A percentile compares a stretch with the other conserved stretches of the same genome.
These are phyloP conservation scores for Candida gigantensis DNA, from an alignment of 1,139 yeast species.

Conservation along the genomic window DNA sequence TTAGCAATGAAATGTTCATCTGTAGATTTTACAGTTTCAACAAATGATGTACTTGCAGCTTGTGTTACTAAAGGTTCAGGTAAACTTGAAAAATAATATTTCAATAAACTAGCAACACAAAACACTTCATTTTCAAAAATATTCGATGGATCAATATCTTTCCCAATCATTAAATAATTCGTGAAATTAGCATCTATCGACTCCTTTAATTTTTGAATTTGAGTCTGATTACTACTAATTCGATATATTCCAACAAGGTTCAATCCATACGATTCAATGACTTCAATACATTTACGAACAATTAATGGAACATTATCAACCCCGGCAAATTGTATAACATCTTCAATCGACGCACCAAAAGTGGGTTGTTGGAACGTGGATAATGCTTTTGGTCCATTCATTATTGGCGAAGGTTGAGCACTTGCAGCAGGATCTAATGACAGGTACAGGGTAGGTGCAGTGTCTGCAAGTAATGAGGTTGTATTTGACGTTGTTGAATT, in stretches of 20 bases:
- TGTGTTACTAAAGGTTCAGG: conserved; percentile 72
- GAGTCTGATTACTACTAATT: conserved; percentile 74
- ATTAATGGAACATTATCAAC: conserved; percentile 88
- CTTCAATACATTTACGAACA: conserved; percentile 84
- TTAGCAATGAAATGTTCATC: conserved; percentile 60
- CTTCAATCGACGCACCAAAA: conserved; percentile 80
- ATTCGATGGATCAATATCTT: conserved; percentile 45
- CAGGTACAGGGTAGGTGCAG: conserved; percentile 16
- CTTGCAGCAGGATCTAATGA: conserved; percentile 45
- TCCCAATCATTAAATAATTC: conserved; percentile 50
- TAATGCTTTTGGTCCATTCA: conserved; percentile 43
- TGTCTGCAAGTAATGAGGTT: conserved; percentile 3
- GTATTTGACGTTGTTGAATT: conserved; percentile 1
- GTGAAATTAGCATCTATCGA: conserved; percentile 80
- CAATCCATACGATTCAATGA: conserved; percentile 80
- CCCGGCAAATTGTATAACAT: conserved; percentile 73
- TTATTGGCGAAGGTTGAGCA: conserved; percentile 21
- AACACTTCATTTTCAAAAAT: conserved; percentile 69
- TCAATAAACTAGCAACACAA: conserved; percentile 69
- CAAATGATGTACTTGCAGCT: conserved; percentile 56
- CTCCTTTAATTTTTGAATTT: conserved; percentile 70
- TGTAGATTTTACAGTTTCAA: conserved; percentile 69
- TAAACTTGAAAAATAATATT: conserved; percentile 63
- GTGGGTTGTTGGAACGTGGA: conserved; percentile 44
- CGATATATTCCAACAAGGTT: conserved; percentile 89